These are phyloP conservation scores for Spergularia marina DNA, from an alignment of 148 eudicot genomes.

Conservation along the genomic window DNA sequence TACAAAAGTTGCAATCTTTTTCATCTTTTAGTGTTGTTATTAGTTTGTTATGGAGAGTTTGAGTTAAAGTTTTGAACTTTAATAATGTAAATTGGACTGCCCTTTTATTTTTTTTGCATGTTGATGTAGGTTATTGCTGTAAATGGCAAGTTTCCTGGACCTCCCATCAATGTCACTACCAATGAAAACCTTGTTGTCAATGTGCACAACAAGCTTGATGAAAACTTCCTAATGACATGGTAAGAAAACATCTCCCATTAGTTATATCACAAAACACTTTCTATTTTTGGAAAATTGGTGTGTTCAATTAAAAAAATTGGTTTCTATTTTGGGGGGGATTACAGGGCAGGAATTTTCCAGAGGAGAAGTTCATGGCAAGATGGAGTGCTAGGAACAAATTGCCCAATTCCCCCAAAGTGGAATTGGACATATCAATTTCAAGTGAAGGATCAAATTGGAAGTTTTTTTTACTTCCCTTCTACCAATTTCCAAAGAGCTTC, in stretches of 20 bases:
- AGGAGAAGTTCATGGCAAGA: conserved; percentile 88
- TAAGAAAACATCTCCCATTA: conserved; percentile 15
- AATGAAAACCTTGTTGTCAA: conserved; percentile 84
- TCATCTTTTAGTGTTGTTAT: neutral
- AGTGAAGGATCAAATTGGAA: conserved; percentile 96
- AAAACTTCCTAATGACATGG: conserved; percentile 79
- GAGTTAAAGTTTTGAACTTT: conserved; percentile 13
- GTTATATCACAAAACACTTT: neutral
- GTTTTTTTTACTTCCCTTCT: conserved; percentile 94
- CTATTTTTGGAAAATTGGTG: neutral
- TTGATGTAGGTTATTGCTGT: conserved; percentile 79
- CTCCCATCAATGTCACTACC: conserved; percentile 76
- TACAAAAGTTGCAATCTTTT: conserved; percentile 23
- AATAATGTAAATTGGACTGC: neutral
- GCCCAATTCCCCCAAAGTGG: conserved; percentile 98
- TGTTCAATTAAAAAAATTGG: neutral
- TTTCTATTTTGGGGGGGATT: neutral
- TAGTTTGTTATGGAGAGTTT: conserved; percentile 10
- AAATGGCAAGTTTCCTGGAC: conserved; percentile 91
- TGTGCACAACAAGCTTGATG: conserved; percentile 87
- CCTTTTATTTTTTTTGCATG: conserved; percentile 20
- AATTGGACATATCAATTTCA: conserved; percentile 96
- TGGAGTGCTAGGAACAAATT: conserved; percentile 88
- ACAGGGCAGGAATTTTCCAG: conserved; percentile 82
- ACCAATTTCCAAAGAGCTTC: conserved; percentile 83